phyloP scores from a whole-genome alignment of 1,284 basidiomycete genomes.

The Leccinum pallidistipes region DNA sequence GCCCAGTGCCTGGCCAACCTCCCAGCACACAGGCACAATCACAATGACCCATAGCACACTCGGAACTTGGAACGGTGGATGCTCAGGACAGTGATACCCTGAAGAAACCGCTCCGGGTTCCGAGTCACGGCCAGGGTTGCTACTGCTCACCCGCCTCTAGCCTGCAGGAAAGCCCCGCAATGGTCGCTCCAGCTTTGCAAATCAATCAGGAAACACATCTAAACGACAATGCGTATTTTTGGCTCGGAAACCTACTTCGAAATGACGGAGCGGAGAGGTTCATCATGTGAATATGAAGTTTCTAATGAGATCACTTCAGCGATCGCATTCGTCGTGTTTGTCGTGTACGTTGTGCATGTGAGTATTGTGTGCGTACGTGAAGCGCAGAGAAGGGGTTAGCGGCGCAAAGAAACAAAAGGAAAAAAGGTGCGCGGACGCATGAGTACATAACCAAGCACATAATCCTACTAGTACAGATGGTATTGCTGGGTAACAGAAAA shows the following conservation, averaged over 20 bases:
- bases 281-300: neutral
- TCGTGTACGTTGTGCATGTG: neutral
- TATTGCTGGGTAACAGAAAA: slow-evolving; percentile 18
- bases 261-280: neutral
- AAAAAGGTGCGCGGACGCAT: neutral
- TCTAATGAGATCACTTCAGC: neutral
- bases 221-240: neutral
- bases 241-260: neutral
- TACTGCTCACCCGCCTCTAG: neutral
- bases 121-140: neutral
- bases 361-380: neutral
- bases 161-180: too few species aligned
- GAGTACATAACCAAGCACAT: slow-evolving; percentile 14
- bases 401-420: neutral
- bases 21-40: neutral
- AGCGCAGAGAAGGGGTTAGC: neutral
- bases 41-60: neutral
- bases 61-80: neutral
- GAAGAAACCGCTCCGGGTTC: neutral
- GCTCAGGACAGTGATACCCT: neutral
- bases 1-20: neutral
- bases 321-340: neutral
- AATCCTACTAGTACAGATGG: slow-evolving; percentile 29
- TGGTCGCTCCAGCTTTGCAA: neutral
- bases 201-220: neutral